These are phyloP conservation scores for Barbarea vulgaris DNA, from an alignment of 345 rosid species.

Conservation along the genomic window DNA sequence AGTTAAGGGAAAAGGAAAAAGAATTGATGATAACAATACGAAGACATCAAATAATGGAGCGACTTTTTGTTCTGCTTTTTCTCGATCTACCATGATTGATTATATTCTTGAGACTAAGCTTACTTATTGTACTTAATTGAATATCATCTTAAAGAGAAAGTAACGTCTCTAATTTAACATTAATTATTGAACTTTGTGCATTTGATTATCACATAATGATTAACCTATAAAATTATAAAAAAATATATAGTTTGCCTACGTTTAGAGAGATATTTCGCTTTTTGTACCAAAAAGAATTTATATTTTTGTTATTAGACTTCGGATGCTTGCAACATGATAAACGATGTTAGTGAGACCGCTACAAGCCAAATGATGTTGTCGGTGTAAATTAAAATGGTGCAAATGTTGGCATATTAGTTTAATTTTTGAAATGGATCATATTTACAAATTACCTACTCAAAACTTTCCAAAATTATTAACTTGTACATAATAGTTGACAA, in stretches of 20 bases:
- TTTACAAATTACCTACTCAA: not conserved
- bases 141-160: constrained; percentile 40
- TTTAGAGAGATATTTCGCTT: constrained; percentile 26
- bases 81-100: constrained; percentile 38
- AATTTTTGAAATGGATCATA: not conserved
- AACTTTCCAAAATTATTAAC: not conserved
- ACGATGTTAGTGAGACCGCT: constrained; percentile 29
- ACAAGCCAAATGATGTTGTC: constrained; percentile 36
- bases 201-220: constrained; percentile 44
- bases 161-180: constrained; percentile 23
- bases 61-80: constrained; percentile 39
- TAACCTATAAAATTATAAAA: constrained; percentile 31
- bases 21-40: constrained; percentile 38
- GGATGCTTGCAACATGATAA: constrained; percentile 38
- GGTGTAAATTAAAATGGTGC: constrained; percentile 15
- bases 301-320: constrained; percentile 19
- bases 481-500: not conserved
- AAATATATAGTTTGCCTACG: constrained; percentile 28
- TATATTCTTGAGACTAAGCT: constrained; percentile 36
- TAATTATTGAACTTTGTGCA: constrained; percentile 30
- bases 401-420: constrained; percentile 11
- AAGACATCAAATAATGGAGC: constrained; percentile 40
- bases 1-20: constrained; percentile 12
- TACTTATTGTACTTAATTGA: constrained; percentile 31
- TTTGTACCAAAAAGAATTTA: not conserved